Percentiles rank a stretch among this genome's conserved stretches.
Conservation (phyloP, 441 rosid genomes). For the Omphalea diandra region DNA sequence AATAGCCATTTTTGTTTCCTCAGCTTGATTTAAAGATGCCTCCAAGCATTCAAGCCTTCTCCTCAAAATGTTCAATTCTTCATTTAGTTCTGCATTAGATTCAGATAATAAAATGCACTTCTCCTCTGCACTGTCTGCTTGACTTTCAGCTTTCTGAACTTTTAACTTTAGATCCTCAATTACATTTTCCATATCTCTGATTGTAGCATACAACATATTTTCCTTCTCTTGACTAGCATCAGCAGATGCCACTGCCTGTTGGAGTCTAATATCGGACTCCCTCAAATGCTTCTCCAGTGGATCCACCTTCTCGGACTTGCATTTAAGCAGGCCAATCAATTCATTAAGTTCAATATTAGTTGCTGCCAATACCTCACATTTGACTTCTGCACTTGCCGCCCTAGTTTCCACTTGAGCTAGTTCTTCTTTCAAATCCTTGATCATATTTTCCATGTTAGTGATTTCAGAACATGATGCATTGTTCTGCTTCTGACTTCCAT, state of each 20-base stretch:
- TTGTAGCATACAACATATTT: constrained; percentile 62
- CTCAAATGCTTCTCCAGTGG: constrained; percentile 62
- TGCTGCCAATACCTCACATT: constrained; percentile 42
- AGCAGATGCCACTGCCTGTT: constrained; percentile 70
- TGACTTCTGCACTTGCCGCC: constrained; percentile 51
- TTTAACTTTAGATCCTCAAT: constrained; percentile 75
- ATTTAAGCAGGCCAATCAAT: constrained; percentile 49
- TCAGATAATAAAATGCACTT: constrained; percentile 75
- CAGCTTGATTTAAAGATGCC: constrained; percentile 61
- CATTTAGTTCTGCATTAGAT: constrained; percentile 64
- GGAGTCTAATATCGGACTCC: constrained; percentile 64
- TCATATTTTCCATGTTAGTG: constrained; percentile 30
- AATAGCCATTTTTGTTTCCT: constrained; percentile 62
- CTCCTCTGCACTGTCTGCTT: constrained; percentile 76
- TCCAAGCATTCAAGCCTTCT: constrained; percentile 64
- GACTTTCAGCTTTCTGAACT: constrained; percentile 63
- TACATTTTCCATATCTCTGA: constrained; percentile 78
- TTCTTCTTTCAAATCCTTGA: constrained; percentile 42
- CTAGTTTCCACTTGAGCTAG: constrained; percentile 46
- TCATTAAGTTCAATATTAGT: constrained; percentile 45
- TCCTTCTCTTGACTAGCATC: constrained; percentile 92
- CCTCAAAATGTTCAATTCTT: constrained; percentile 64
- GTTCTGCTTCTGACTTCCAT: constrained; percentile 31
- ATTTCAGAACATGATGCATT: constrained; percentile 21
- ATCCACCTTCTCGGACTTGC: constrained; percentile 50